Conservation (phyloP, 495 filamentous ascomycete genomes). For the Pseudotulostoma volvatum region DNA sequence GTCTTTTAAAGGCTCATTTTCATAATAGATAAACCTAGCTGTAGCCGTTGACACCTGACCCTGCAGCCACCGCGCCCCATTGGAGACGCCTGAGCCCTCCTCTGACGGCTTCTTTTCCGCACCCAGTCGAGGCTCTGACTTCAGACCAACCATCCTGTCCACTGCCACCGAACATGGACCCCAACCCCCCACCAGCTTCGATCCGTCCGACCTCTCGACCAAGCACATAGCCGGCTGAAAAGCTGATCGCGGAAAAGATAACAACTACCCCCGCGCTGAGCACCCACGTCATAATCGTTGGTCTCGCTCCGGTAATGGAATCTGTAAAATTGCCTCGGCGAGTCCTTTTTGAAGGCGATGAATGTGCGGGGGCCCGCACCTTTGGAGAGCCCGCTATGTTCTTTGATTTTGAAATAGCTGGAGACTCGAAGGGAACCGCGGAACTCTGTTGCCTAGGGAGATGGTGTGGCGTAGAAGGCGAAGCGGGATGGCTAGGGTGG, state of each 20-base stretch:
- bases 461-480: conserved; percentile 1
- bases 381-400: conserved; percentile 37
- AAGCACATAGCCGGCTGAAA: conserved; percentile 81
- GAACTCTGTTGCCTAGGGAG: conserved; percentile 10
- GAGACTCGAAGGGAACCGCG: conserved; percentile 10
- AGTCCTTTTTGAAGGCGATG: conserved; percentile 37
- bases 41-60: conserved; percentile 15
- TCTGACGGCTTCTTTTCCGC: conserved; percentile 28
- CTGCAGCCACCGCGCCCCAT: conserved; percentile 25
- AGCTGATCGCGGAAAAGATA: conserved; percentile 77
- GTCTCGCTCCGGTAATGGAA: conserved; percentile 20
- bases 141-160: conserved; percentile 11
- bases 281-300: conserved; percentile 80
- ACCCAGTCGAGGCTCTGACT: conserved; percentile 20
- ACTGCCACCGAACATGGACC: conserved; percentile 15
- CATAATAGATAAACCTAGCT: too few species aligned
- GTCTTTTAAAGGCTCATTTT: too few species aligned
- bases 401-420: conserved; percentile 22
- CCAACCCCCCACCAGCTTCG: conserved; percentile 35
- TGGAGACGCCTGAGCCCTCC: conserved; percentile 28
- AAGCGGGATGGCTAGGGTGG: conserved; percentile 6
- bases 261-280: conserved; percentile 86
- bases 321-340: conserved; percentile 20
- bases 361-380: conserved; percentile 25
- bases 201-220: conserved; percentile 64